Evolutionary conservation across 1,139 yeast species (phyloP).

Genomic region (Hemisphaericaspora lyxosophila): DNA sequence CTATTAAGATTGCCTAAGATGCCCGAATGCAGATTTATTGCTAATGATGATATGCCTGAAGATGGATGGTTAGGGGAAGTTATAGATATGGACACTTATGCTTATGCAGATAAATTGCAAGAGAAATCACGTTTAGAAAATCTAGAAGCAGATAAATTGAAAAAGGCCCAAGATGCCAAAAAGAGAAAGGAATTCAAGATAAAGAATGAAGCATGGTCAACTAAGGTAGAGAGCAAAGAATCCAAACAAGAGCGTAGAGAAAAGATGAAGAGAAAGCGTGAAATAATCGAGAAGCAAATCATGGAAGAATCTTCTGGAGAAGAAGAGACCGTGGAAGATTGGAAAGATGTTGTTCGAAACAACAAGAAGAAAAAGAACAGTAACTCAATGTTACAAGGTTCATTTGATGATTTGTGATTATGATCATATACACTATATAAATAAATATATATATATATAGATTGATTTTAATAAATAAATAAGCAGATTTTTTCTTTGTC

Average conservation of each 20-base stretch:
- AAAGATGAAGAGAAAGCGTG: conserved; percentile 61
- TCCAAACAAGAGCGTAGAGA: conserved; percentile 61
- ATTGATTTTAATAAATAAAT: background rate
- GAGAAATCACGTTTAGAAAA: conserved; percentile 65
- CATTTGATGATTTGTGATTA: conserved; percentile 67
- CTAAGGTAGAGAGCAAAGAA: conserved; percentile 63
- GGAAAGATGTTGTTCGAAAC: conserved; percentile 80
- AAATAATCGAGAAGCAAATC: conserved; percentile 59
- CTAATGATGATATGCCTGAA: conserved; percentile 49
- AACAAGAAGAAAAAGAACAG: conserved; percentile 56
- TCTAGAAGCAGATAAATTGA: conserved; percentile 46
- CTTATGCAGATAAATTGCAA: conserved; percentile 61
- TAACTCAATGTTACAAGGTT: conserved; percentile 47
- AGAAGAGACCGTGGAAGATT: conserved; percentile 65
- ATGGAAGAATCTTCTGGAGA: conserved; percentile 48
- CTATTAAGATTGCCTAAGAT: conserved; percentile 82
- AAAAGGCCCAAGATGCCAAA: conserved; percentile 49
- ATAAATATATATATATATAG: conserved; percentile 3
- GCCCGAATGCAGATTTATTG: conserved; percentile 77
- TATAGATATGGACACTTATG: conserved; percentile 64
- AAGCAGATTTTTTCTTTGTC: background rate
- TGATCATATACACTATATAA: conserved; percentile 1
- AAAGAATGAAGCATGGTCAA: conserved; percentile 82
- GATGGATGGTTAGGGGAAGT: conserved; percentile 71
- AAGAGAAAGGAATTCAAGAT: conserved; percentile 45